Base-by-base conservation (phyloP, 176 grass and related monocot species). In the Phragmites australis region DNA sequence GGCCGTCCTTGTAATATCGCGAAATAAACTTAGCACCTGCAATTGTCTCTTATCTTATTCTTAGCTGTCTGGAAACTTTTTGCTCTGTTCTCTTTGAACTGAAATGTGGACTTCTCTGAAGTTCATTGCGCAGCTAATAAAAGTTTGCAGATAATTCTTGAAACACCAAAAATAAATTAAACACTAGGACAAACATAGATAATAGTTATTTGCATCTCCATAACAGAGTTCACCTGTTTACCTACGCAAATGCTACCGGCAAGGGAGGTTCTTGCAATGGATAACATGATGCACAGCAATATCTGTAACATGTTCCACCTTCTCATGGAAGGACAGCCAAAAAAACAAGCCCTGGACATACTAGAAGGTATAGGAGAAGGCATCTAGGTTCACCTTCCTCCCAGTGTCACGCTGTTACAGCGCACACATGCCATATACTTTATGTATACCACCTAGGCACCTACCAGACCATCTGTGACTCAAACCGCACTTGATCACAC, bases 281-380 rank as follows among this genome's bases (percentile, higher is more conserved):
- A 39, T 70, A 75, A 31, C 70, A 84, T 17, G 65, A 61, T 56
- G 64, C 54, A 81, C 77, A 76, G 47, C 45, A 70, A 62, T 75
- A 66, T 41, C 47, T 71, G 62, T 81, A 34, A 55, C 47, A 32
- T 81, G 70, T 76, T 81, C 29, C 60, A 81, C 77, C 29, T 77
- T 63, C 27, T 41, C 49, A 84, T 45, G 77, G 32, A 74, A 67
- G 77, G 70, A 81, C 40, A 58, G 71, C 71, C 48, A 76, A 85
- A 88, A 88, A 60, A 80, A 40, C 46, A 27, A 74, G 39, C 75
- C 81, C 23, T 47, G 32, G 72, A 39, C 16, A 71, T 64, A 76
- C 54, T 44, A 69, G 73, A 86, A 82, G 72, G 78, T 77, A 63
- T 22, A 56, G 86, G 56, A 83, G 80, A 77, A 78, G 86, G 79